Percentiles rank a stretch among this genome's conserved stretches.
Evolutionary conservation across 768 basidiomycete species (phyloP).

Genomic region (Cystofilobasidium ferigula): DNA sequence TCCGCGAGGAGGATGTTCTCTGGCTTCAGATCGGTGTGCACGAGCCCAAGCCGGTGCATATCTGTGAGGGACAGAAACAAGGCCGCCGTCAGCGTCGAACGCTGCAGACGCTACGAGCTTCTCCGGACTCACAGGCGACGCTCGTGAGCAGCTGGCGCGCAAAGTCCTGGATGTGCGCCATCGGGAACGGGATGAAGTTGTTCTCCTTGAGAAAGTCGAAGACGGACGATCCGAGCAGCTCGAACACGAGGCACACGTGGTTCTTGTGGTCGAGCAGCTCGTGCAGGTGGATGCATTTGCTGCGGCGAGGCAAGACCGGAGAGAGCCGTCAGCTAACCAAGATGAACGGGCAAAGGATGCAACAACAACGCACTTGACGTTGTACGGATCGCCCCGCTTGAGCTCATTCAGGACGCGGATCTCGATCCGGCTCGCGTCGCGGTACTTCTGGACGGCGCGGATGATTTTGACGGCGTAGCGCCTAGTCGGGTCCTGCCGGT

Average conservation of each 20-base stretch:
- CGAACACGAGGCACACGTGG: constrained; percentile 94
- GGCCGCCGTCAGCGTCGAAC: neutral
- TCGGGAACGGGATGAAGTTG: constrained; percentile 89
- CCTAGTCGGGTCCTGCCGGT: constrained; percentile 56
- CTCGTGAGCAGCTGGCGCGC: constrained; percentile 82
- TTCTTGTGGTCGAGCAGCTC: constrained; percentile 94
- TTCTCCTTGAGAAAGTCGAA: constrained; percentile 99
- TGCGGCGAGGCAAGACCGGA: constrained; percentile 34
- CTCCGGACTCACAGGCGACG: constrained; percentile 67
- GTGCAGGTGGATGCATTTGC: constrained; percentile 94
- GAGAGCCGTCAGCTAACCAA: neutral
- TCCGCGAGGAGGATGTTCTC: constrained; percentile 93
- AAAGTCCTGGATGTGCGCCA: constrained; percentile 90
- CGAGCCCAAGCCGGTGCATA: constrained; percentile 75
- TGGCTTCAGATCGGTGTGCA: constrained; percentile 97
- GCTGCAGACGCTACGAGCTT: neutral
- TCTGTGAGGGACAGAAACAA: constrained; percentile 45
- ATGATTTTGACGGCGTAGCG: constrained; percentile 97
- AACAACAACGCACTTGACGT: constrained; percentile 66
- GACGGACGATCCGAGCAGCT: constrained; percentile 90
- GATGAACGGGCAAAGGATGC: neutral
- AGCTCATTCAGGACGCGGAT: constrained; percentile 86
- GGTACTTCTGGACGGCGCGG: constrained; percentile 93
- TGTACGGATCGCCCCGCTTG: constrained; percentile 74
- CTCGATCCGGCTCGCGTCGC: constrained; percentile 97